Percentiles rank a stretch among this genome's conserved stretches.
These are phyloP conservation scores for Pseudoturritis turrita DNA, from an alignment of 345 rosid genomes.

Conservation along the genomic window DNA sequence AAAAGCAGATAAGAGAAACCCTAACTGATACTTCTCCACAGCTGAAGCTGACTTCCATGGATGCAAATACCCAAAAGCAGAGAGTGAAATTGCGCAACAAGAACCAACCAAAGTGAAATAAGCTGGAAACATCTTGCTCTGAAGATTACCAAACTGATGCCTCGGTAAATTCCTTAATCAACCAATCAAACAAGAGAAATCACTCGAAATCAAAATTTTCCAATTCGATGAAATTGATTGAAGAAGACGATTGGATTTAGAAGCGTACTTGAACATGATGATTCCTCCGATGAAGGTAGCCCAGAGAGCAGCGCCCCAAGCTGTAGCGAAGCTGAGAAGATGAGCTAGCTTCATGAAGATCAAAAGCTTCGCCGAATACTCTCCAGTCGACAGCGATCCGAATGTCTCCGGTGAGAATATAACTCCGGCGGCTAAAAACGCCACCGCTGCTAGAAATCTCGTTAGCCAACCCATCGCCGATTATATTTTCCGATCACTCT, in stretches of 20 bases:
- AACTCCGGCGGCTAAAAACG: constrained; percentile 73
- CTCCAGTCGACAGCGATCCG: constrained; percentile 56
- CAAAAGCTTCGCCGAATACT: constrained; percentile 37
- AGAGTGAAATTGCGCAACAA: constrained; percentile 67
- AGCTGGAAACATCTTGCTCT: constrained; percentile 98
- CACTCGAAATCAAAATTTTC: not conserved
- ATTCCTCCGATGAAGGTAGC: constrained; percentile 98
- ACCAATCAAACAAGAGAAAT: not conserved
- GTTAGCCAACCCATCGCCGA: constrained; percentile 76
- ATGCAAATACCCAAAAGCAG: constrained; percentile 76
- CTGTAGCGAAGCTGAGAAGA: constrained; percentile 85
- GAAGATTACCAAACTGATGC: constrained; percentile 91
- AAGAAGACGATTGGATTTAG: not conserved
- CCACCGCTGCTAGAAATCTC: constrained; percentile 61
- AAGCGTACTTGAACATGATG: constrained; percentile 89
- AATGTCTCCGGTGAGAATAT: constrained; percentile 86
- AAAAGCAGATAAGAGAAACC: constrained; percentile 72
- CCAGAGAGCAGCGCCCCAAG: constrained; percentile 96
- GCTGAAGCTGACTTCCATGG: constrained; percentile 84
- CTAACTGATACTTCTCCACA: constrained; percentile 84
- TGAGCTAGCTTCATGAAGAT: constrained; percentile 74
- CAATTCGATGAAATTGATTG: not conserved
- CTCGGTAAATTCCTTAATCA: constrained; percentile 70
- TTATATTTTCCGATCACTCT: constrained; percentile 17
- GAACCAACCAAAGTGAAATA: constrained; percentile 75